phyloP scores from a whole-genome alignment of 371 early-diverging fungal genomes.

The Mucor plumbeus region DNA sequence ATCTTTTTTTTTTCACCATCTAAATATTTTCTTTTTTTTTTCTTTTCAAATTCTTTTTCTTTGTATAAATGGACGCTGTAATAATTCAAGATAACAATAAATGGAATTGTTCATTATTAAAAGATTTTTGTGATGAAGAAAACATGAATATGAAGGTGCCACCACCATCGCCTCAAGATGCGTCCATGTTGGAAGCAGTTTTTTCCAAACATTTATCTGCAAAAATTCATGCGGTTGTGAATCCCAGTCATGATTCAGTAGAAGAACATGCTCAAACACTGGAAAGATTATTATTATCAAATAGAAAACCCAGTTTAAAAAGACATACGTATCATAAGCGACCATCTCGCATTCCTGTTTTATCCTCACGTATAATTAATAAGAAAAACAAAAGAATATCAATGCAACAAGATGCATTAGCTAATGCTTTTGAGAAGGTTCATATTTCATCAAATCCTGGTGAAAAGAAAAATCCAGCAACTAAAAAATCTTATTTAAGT shows the following conservation, averaged over 20 bases:
- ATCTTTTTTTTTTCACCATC: not conserved
- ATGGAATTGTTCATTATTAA: slow-evolving; percentile 8
- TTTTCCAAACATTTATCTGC: slow-evolving; percentile 17
- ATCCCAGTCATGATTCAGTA: not conserved
- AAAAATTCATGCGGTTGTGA: slow-evolving; percentile 13
- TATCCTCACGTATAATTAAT: slow-evolving; percentile 17
- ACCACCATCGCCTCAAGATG: slow-evolving; percentile 24
- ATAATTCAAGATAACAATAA: slow-evolving; percentile 15
- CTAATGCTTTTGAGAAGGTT: not conserved
- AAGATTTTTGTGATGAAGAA: slow-evolving; percentile 3
- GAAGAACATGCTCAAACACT: slow-evolving; percentile 14
- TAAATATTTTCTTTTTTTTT: not conserved
- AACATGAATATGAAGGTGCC: slow-evolving; percentile 6
- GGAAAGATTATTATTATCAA: slow-evolving; percentile 2
- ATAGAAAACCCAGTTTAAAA: not conserved
- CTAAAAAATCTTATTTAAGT: not conserved
- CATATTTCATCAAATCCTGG: not conserved
- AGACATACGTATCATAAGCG: slow-evolving; percentile 3
- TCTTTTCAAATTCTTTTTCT: not conserved
- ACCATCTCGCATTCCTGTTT: slow-evolving; percentile 21
- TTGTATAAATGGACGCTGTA: slow-evolving; percentile 7
- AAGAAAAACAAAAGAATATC: slow-evolving; percentile 11
- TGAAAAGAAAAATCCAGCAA: not conserved
- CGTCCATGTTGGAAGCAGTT: slow-evolving; percentile 13
- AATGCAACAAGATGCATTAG: slow-evolving; percentile 17